A percentile compares a stretch with the other conserved stretches of the same genome.
Evolutionary conservation across 2,329 filamentous ascomycete genomes (phyloP).

Genomic region (Hirsutella rhossiliensis): DNA sequence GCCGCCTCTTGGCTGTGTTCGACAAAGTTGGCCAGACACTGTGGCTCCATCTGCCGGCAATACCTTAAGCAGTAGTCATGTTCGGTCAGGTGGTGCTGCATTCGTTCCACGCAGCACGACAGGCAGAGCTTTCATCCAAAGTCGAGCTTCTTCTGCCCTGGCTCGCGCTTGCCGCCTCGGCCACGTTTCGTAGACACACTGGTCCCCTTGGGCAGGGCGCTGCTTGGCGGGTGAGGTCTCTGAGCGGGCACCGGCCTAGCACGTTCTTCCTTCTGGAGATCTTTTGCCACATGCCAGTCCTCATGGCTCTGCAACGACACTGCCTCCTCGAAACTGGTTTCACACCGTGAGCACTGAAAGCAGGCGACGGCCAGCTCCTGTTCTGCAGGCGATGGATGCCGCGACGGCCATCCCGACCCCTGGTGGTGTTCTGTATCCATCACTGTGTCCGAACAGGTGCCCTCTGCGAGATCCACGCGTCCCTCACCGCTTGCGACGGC

Average conservation of each 20-base stretch:
- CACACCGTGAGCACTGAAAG: conserved; percentile 53
- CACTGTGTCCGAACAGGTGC: conserved; percentile 4
- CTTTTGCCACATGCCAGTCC: conserved; percentile 91
- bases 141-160: conserved; percentile 47
- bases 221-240: conserved; percentile 19
- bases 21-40: too few species aligned
- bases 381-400: too few species aligned
- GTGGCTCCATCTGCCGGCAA: too few species aligned
- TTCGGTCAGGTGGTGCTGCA: too few species aligned
- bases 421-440: conserved; percentile 7
- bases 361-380: conserved; percentile 18
- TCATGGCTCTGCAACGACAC: conserved; percentile 62
- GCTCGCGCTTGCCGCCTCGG: conserved; percentile 31
- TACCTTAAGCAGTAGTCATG: too few species aligned
- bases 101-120: too few species aligned
- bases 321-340: conserved; percentile 40
- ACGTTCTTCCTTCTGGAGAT: conserved; percentile 58
- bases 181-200: conserved; percentile 28
- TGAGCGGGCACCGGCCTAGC: conserved; percentile 32
- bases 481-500: conserved; percentile 2
- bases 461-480: background rate
- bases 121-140: conserved; percentile 34
- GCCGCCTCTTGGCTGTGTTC: too few species aligned
- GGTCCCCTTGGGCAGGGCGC: conserved; percentile 14
- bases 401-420: background rate